Percentiles rank a stretch among this genome's conserved stretches.
Evolutionary conservation across 192 early-diverging fungal genomes (phyloP).

Genomic region (Kickxella alabastrina): DNA sequence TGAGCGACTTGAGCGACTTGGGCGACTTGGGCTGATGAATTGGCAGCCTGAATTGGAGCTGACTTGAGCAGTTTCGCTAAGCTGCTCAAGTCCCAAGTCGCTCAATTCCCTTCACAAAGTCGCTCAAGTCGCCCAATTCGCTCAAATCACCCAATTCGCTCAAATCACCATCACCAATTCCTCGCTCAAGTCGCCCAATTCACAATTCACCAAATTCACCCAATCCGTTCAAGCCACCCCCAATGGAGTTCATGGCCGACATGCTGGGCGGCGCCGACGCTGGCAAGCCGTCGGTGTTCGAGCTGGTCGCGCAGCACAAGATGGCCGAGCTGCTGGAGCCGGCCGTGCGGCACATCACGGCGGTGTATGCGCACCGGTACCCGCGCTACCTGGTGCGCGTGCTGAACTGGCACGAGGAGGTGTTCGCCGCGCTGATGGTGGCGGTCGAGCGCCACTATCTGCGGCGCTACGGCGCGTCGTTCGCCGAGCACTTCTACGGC

Average conservation of each 20-base stretch:
- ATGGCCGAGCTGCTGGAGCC: slow-evolving; percentile 80
- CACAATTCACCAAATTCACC: no score
- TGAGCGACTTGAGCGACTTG: no score
- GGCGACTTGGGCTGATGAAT: no score
- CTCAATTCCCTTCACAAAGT: no score
- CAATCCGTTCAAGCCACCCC: no score
- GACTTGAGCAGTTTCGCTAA: no score
- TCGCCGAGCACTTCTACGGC: slow-evolving; percentile 94
- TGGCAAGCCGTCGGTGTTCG: slow-evolving; percentile 83
- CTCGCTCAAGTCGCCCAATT: no score
- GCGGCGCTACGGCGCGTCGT: slow-evolving; percentile 72
- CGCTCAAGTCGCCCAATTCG: no score
- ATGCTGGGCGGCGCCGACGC: slow-evolving; percentile 67
- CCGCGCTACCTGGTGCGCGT: slow-evolving; percentile 75
- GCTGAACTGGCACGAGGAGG: slow-evolving; percentile 78
- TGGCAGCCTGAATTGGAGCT: no score
- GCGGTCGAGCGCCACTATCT: slow-evolving; percentile 82
- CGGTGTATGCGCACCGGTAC: slow-evolving; percentile 86
- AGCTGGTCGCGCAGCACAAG: slow-evolving; percentile 81
- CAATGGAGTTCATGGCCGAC: slow-evolving; percentile 88
- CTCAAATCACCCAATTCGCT: no score
- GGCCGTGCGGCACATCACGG: slow-evolving; percentile 75
- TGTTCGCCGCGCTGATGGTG: slow-evolving; percentile 74
- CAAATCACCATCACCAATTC: no score
- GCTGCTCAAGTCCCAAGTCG: no score